Evolutionary conservation across 306 rosid species (phyloP), one percentile per base, ranked within the genome.

Genomic region (Lathyrus sativus): DNA sequence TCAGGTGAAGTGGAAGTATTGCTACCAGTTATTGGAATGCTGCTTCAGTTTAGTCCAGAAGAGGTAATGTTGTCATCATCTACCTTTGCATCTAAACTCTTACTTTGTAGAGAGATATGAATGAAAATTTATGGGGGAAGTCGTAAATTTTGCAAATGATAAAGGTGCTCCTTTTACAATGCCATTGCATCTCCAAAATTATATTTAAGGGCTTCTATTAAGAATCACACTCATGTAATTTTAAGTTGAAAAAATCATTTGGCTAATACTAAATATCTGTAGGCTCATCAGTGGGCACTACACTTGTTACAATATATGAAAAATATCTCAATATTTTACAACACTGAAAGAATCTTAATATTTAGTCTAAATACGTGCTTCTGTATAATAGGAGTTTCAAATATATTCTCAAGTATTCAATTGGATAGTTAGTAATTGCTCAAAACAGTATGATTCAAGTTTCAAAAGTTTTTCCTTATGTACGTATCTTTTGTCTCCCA

Each of bases 31-130:
- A 65, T 95, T 57, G 99, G 85, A 57, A 93, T 93, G 99, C 96
- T 93, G 46, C 99, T 93, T 78, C 99, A 93, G 78, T 93, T 93
- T 75, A 93, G 99, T 81, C 97, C 96, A 11, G 95, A 93, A 24
- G 99, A 93, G 99, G 99, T 93, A 67, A 79, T 67, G 62, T 61
- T 72, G 62, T 54, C 63, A 19, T 59, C 60, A 28, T 62, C 54
- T 58, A 49, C 62, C 63, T 48, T 41, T 35, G 37, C 64, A 57
- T 73, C 59, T 29, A 37, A 67, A 26, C 41, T 74, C 13, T 58
- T 49, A 37, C 51, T 39, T 62, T 41, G 62, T 37, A 63, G 29
- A 58, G 60, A 41, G 60, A 41, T 39, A 45, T 78, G 49, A 28
- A 39, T 53, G 6, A 15, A 31, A 35, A n/a, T 1, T 29, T 50